A percentile compares a stretch with the other conserved stretches of the same genome.
Conservation (phyloP, 2,329 filamentous ascomycete genomes). For the Neopestalotiopsis clavispora region DNA sequence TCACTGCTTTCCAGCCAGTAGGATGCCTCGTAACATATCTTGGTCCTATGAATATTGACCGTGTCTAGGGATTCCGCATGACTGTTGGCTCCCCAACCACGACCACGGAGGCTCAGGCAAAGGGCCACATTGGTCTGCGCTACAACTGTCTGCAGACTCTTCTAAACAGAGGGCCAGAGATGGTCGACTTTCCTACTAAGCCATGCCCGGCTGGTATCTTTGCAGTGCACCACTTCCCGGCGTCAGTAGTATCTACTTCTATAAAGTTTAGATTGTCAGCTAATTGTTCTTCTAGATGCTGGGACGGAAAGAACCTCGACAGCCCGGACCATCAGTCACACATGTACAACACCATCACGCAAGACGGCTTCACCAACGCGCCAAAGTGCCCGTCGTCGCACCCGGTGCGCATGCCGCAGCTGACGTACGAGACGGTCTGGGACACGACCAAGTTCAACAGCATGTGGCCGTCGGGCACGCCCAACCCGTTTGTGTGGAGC, state of each 20-base stretch:
- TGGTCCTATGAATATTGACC: background rate
- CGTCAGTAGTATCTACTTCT: background rate
- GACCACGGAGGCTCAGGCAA: background rate
- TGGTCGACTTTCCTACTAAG: slow-evolving; percentile 21
- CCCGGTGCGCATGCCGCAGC: slow-evolving; percentile 38
- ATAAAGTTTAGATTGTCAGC: background rate
- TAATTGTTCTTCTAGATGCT: slow-evolving; percentile 24
- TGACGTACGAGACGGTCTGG: slow-evolving; percentile 49
- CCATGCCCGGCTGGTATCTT: background rate
- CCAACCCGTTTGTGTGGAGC: slow-evolving; percentile 35
- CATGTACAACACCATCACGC: slow-evolving; percentile 25
- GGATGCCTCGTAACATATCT: slow-evolving; percentile 17
- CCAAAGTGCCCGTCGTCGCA: slow-evolving; percentile 34
- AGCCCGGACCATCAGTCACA: slow-evolving; percentile 37
- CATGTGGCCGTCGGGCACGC: slow-evolving; percentile 40
- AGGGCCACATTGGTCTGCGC: background rate
- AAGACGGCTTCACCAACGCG: slow-evolving; percentile 35
- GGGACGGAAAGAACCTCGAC: slow-evolving; percentile 40
- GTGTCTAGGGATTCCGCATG: slow-evolving; percentile 11
- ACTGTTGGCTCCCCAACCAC: slow-evolving; percentile 15
- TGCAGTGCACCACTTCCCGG: slow-evolving; percentile 1
- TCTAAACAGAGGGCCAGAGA: slow-evolving; percentile 26
- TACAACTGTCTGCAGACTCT: slow-evolving; percentile 7
- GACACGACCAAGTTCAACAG: slow-evolving; percentile 40
- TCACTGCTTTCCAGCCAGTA: slow-evolving; percentile 43